These are phyloP conservation scores for Marasmius sp. DNA, from an alignment of 1,284 basidiomycete genomes.

Conservation along the genomic window DNA sequence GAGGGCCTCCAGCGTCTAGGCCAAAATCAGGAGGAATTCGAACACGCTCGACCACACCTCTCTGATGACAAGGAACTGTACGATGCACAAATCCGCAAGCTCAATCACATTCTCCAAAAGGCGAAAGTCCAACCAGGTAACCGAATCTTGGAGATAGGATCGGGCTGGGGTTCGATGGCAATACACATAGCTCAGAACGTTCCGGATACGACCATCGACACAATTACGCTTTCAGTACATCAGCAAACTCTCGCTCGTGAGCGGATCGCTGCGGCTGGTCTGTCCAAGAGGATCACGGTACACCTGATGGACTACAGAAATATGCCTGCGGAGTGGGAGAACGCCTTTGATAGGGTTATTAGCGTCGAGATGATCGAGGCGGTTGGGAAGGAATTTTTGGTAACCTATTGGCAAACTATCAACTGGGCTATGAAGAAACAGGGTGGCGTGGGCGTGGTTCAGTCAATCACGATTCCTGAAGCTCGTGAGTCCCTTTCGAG, in stretches of 20 bases:
- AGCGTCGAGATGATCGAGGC: constrained; percentile 84
- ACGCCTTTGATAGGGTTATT: constrained; percentile 69
- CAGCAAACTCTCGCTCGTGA: constrained; percentile 67
- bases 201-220: constrained; percentile 66
- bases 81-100: constrained; percentile 68
- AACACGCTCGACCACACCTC: neutral
- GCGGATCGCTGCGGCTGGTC: constrained; percentile 51
- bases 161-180: constrained; percentile 80
- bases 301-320: constrained; percentile 78
- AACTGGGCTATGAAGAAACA: constrained; percentile 70
- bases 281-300: constrained; percentile 60
- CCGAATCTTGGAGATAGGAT: constrained; percentile 77
- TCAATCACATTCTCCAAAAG: constrained; percentile 53
- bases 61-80: constrained; percentile 39
- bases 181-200: constrained; percentile 58
- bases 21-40: neutral
- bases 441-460: constrained; percentile 68
- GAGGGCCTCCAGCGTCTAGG: constrained; percentile 29
- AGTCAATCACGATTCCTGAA: constrained; percentile 83
- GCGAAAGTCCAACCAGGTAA: constrained; percentile 57
- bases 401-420: constrained; percentile 65
- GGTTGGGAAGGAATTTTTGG: constrained; percentile 68
- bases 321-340: constrained; percentile 64
- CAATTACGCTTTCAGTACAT: constrained; percentile 72
- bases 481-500: constrained; percentile 43